Conservation (phyloP, 179 eudicot genomes). For the Silene coronaria region DNA sequence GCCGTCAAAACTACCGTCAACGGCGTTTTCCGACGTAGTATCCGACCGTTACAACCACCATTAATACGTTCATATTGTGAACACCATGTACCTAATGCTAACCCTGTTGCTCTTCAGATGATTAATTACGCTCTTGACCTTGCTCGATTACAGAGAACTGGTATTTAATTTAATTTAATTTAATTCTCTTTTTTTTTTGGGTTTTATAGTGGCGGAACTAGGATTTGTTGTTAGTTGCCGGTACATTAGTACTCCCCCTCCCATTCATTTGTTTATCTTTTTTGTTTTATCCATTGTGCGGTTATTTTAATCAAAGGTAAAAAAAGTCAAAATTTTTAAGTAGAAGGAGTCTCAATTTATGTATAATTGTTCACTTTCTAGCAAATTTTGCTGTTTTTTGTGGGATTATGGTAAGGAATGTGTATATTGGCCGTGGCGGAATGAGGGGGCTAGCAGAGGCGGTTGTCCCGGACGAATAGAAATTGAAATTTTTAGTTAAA, state of each 20-base stretch:
- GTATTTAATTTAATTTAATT: slow-evolving; percentile 26
- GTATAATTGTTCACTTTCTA: neutral
- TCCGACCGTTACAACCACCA: slow-evolving; percentile 15
- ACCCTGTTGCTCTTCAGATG: slow-evolving; percentile 68
- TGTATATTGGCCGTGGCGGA: neutral
- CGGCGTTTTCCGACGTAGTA: slow-evolving; percentile 13
- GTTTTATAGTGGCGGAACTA: too few species aligned
- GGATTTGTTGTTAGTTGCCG: too few species aligned
- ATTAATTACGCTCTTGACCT: slow-evolving; percentile 61
- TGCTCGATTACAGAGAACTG: slow-evolving; percentile 62
- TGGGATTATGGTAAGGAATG: neutral
- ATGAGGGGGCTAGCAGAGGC: neutral
- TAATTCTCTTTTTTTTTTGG: neutral
- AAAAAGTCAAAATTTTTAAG: too few species aligned
- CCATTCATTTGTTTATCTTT: too few species aligned
- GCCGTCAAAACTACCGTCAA: slow-evolving; percentile 13
- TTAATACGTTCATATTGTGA: slow-evolving; percentile 27
- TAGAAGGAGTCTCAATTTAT: too few species aligned
- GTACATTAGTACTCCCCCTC: too few species aligned
- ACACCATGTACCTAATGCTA: slow-evolving; percentile 26
- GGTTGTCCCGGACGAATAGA: neutral
- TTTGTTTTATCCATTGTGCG: too few species aligned
- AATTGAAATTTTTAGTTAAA: neutral
- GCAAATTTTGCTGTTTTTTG: neutral
- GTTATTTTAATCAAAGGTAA: too few species aligned